phyloP scores from a whole-genome alignment of 2,329 filamentous ascomycete genomes.

The Exophiala bonariae region DNA sequence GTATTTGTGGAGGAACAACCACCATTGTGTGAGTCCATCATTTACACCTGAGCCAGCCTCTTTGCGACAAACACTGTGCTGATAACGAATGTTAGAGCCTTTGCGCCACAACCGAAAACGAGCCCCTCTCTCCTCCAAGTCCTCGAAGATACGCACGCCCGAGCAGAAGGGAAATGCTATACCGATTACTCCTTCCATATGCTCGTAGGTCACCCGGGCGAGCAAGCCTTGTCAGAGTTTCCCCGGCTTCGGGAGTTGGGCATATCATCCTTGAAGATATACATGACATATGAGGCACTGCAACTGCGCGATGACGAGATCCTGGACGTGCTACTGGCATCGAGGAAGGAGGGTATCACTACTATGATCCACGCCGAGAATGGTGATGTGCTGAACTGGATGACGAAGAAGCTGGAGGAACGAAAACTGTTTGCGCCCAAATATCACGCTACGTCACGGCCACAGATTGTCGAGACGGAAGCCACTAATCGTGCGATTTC shows the following conservation, averaged over 20 bases:
- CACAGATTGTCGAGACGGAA: constrained; percentile 50
- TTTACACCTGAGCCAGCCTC: not conserved
- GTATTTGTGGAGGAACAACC: constrained; percentile 51
- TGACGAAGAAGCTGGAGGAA: constrained; percentile 43
- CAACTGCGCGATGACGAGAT: constrained; percentile 43
- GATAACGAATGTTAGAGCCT: too few relatives aligned
- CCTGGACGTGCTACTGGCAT: constrained; percentile 51
- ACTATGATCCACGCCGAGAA: constrained; percentile 54
- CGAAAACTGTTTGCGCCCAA: constrained; percentile 42
- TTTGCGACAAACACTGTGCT: too few relatives aligned
- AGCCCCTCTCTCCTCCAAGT: constrained; percentile 46
- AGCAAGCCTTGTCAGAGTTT: constrained; percentile 43
- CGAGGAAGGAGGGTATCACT: constrained; percentile 46
- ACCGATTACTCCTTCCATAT: constrained; percentile 55
- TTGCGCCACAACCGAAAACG: constrained; percentile 48
- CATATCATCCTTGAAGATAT: constrained; percentile 47
- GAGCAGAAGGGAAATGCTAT: constrained; percentile 47
- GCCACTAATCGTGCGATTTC: constrained; percentile 49
- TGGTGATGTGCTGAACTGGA: constrained; percentile 46
- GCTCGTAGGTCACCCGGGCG: constrained; percentile 51
- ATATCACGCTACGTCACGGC: constrained; percentile 49
- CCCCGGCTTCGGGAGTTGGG: constrained; percentile 39
- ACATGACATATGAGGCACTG: constrained; percentile 48
- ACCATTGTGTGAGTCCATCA: constrained; percentile 39
- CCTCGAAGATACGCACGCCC: constrained; percentile 43